Percentiles rank a stretch among this genome's conserved stretches.
phyloP scores from a whole-genome alignment of 352 stramenopile species.

The Phytophthora sojae region DNA sequence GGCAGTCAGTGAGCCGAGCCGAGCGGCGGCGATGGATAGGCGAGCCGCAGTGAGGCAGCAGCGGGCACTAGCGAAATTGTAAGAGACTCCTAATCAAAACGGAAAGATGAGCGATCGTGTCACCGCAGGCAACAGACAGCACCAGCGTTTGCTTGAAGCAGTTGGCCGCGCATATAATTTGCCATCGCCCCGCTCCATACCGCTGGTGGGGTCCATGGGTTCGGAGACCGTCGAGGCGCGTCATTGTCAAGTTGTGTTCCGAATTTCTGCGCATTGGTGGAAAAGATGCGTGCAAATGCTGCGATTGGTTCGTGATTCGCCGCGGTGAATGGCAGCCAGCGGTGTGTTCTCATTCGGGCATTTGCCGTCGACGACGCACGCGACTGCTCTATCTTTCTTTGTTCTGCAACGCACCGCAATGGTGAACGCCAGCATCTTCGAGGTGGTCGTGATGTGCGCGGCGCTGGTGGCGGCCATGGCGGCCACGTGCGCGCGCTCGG shows the following conservation, averaged over 20 bases:
- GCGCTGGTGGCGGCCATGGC: slow-evolving; percentile 58
- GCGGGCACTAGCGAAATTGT: slow-evolving; percentile 27
- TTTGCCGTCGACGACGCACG: slow-evolving; percentile 13
- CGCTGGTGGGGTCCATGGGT: slow-evolving; percentile 4
- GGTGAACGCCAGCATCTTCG: slow-evolving; percentile 54
- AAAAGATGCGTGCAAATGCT: slow-evolving; percentile 5
- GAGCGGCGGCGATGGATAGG: slow-evolving; percentile 13
- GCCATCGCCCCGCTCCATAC: slow-evolving; percentile 1
- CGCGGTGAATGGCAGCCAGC: slow-evolving; percentile 10
- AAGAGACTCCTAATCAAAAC: slow-evolving; percentile 8
- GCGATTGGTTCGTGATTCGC: slow-evolving; percentile 3
- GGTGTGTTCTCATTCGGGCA: slow-evolving; percentile 11
- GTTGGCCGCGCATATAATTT: neutral
- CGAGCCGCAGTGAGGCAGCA: slow-evolving; percentile 2
- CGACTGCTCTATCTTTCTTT: neutral
- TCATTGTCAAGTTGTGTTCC: slow-evolving; percentile 22
- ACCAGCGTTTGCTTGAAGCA: neutral
- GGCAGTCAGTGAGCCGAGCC: slow-evolving; percentile 59
- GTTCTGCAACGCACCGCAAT: slow-evolving; percentile 23
- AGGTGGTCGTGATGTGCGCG: slow-evolving; percentile 54
- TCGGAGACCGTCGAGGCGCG: slow-evolving; percentile 5
- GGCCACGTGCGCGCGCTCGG: slow-evolving; percentile 55
- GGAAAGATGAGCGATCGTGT: neutral
- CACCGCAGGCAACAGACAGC: neutral
- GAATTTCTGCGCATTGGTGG: slow-evolving; percentile 21